A percentile compares a stretch with the other conserved stretches of the same genome.
phyloP scores from a whole-genome alignment of 768 basidiomycete genomes.

The Ramaria rubella region DNA sequence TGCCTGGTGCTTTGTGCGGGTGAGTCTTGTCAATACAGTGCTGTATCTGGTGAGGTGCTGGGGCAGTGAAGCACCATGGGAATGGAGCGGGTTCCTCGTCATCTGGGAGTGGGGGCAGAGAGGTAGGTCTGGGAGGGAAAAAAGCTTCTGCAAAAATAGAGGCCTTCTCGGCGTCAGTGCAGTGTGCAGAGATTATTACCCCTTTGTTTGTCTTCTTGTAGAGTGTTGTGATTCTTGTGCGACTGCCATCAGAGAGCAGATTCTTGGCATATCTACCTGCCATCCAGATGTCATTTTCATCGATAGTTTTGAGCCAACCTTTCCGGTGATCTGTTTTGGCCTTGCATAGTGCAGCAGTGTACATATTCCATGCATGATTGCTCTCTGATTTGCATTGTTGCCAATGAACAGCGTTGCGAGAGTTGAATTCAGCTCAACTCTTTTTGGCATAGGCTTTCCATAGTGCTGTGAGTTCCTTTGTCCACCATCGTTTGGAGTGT shows the following conservation, averaged over 20 bases:
- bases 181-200: background rate
- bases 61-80: background rate
- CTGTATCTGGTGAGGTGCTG: background rate
- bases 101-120: background rate
- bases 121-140: background rate
- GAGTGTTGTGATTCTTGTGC: background rate
- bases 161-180: background rate
- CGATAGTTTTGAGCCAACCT: background rate
- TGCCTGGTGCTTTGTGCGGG: background rate
- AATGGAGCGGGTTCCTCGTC: background rate
- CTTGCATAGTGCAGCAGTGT: background rate
- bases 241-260: background rate
- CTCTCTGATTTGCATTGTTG: background rate
- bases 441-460: slow-evolving; percentile 15
- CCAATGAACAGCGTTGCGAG: background rate
- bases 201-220: background rate
- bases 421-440: background rate
- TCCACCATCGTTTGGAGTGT: slow-evolving; percentile 22
- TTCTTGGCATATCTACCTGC: background rate
- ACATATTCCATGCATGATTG: background rate
- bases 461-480: slow-evolving; percentile 19
- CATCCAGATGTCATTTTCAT: background rate
- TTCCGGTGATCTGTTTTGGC: background rate
- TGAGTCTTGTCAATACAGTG: background rate
- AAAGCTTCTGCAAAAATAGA: background rate